These are phyloP conservation scores for Hansenula anomala DNA, from an alignment of 1,139 yeast species.

Conservation along the genomic window DNA sequence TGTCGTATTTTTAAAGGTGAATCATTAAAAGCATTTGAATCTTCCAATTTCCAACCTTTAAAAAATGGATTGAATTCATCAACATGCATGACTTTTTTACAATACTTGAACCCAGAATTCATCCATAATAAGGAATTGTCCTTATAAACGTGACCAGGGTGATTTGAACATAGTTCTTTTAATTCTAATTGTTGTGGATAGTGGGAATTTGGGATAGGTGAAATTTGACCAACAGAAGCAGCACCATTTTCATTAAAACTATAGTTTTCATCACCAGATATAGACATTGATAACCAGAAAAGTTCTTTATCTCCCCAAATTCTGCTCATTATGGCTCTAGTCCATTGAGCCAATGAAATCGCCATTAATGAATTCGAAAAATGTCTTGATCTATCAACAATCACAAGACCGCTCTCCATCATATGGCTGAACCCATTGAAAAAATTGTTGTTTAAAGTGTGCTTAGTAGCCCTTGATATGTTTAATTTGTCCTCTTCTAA, in stretches of 20 bases:
- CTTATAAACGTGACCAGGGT: slow-evolving; percentile 37
- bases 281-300: slow-evolving; percentile 48
- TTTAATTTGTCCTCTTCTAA: slow-evolving; percentile 28
- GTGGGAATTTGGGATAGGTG: slow-evolving; percentile 13
- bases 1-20: slow-evolving; percentile 41
- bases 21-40: slow-evolving; percentile 25
- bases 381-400: slow-evolving; percentile 39
- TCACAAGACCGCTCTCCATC: slow-evolving; percentile 55
- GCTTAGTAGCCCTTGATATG: slow-evolving; percentile 32
- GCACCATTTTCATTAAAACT: slow-evolving; percentile 32
- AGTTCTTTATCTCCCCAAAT: slow-evolving; percentile 55
- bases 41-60: slow-evolving; percentile 6
- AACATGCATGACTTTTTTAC: slow-evolving; percentile 27
- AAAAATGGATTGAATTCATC: slow-evolving; percentile 14
- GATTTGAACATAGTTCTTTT: slow-evolving; percentile 38
- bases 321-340: slow-evolving; percentile 11
- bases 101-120: slow-evolving; percentile 47
- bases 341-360: slow-evolving; percentile 31
- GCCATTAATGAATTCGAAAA: slow-evolving; percentile 38
- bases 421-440: slow-evolving; percentile 41
- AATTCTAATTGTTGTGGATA: slow-evolving; percentile 11
- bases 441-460: slow-evolving; percentile 37
- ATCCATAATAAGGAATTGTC: slow-evolving; percentile 43
- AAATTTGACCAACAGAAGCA: slow-evolving; percentile 39
- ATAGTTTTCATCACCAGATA: slow-evolving; percentile 46